Base-by-base conservation (phyloP, 2,329 filamentous ascomycete species). In the Aspergillus sp. region DNA sequence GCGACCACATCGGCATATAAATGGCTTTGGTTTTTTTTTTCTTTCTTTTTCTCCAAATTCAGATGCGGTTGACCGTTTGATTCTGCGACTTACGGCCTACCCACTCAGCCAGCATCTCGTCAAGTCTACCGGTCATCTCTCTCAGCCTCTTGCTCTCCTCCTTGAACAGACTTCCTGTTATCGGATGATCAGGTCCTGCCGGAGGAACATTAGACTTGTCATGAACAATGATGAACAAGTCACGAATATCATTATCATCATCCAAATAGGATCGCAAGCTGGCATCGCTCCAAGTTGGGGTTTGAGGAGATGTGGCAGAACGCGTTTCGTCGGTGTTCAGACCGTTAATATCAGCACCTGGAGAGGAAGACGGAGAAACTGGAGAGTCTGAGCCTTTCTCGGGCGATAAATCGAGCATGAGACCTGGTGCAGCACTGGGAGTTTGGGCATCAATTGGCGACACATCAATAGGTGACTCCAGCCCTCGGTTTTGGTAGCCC, bases 251-350 rank as follows among this genome's bases (percentile, higher is more conserved):
- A 30, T 84, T 84, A 51, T 88, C 83, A 57, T 93, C 89, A 56
- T 97, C 91, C 60, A 97, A 86, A 70, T 96, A 98, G 12, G 87
- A 85, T 50, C 89, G 83, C 23, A 98, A 79, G 58, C 83, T 88
- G 48, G 83, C 78, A 66, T 97, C 91, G 53, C 89, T 91, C 93
- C 93, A 98, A 0, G 83, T 81, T 22, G 84, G 78, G 17, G 79
- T 77, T 13, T 61, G 60, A 23, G 78, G 74, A 32, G 79, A 77
- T 15, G 77, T 73, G 44, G 72, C 71, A 5, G 75, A 76, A 47
- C 75, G 75, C 60, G 57, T 67, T 32, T 72, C 70, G 32, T 54
- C 55, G 30, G 54, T 49, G 49, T 66, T 66, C 41, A 49, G 52
- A 42, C 67, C 64, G 15, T 58, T 50, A 6, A 51, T 50, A 41